A percentile compares a stretch with the other conserved stretches of the same genome.
These are phyloP conservation scores for Penicillium canariense DNA, from an alignment of 495 filamentous ascomycete genomes.

Conservation along the genomic window DNA sequence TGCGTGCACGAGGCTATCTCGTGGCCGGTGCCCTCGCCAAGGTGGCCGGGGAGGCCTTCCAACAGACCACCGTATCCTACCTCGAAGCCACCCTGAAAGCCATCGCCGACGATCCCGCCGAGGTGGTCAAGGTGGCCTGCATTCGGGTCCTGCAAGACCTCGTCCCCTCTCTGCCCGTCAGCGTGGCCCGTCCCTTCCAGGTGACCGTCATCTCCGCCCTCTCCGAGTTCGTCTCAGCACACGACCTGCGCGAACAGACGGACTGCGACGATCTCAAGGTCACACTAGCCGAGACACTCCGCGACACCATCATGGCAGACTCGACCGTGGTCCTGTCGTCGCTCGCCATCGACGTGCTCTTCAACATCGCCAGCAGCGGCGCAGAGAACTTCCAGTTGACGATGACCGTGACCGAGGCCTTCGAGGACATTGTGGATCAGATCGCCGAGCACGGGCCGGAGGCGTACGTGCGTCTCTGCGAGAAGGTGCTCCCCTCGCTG, in stretches of 20 bases:
- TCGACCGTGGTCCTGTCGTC: constrained; percentile 67
- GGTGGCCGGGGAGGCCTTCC: constrained; percentile 53
- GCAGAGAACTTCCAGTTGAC: constrained; percentile 84
- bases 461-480: constrained; percentile 74
- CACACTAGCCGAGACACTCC: constrained; percentile 82
- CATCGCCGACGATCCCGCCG: constrained; percentile 70
- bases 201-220: constrained; percentile 70
- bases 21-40: constrained; percentile 71
- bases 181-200: constrained; percentile 61
- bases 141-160: constrained; percentile 87
- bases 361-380: constrained; percentile 82
- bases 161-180: constrained; percentile 55
- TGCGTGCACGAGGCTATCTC: constrained; percentile 82
- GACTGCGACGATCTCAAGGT: constrained; percentile 90
- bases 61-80: constrained; percentile 55
- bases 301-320: constrained; percentile 77
- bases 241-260: constrained; percentile 76
- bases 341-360: constrained; percentile 77
- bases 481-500: constrained; percentile 81
- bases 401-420: constrained; percentile 80
- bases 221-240: constrained; percentile 68
- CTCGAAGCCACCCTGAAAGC: constrained; percentile 73
- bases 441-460: constrained; percentile 63
- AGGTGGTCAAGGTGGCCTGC: constrained; percentile 87
- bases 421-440: constrained; percentile 76